These are phyloP conservation scores for Phytophthora crassamura DNA, from an alignment of 352 stramenopile species.

Conservation along the genomic window DNA sequence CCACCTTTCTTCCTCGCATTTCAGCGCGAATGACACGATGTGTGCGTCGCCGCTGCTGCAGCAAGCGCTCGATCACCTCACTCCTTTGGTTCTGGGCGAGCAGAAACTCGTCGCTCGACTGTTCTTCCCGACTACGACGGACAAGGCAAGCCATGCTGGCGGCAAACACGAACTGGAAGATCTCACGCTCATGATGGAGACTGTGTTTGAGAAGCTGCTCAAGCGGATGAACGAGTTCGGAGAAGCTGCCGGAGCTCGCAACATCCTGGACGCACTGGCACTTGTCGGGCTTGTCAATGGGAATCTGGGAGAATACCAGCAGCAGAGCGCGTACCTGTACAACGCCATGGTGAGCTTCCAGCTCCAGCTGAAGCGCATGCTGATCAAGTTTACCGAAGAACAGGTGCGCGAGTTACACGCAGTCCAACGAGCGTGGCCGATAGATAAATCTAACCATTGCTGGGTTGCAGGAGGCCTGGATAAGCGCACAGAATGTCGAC, in stretches of 20 bases:
- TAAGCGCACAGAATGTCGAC: constrained; percentile 67
- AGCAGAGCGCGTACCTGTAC: constrained; percentile 71
- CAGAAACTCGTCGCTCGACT: constrained; percentile 49
- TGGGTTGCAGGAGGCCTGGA: constrained; percentile 61
- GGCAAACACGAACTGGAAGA: constrained; percentile 51
- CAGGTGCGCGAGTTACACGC: too few species aligned
- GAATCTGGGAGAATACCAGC: constrained; percentile 48
- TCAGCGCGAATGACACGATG: constrained; percentile 57
- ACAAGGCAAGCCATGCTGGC: constrained; percentile 8
- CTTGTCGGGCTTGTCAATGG: constrained; percentile 63
- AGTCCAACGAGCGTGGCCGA: neutral
- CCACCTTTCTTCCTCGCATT: constrained; percentile 59
- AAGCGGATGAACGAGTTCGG: constrained; percentile 78
- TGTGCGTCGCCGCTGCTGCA: constrained; percentile 67
- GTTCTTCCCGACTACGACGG: constrained; percentile 46
- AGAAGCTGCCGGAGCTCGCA: constrained; percentile 58
- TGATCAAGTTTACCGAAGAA: constrained; percentile 85
- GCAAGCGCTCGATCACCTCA: constrained; percentile 73
- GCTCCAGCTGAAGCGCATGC: constrained; percentile 77
- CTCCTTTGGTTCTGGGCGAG: constrained; percentile 61
- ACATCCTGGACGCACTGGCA: constrained; percentile 71
- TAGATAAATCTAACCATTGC: too few species aligned
- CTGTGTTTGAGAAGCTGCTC: constrained; percentile 75
- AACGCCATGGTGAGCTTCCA: constrained; percentile 79
- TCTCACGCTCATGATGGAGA: constrained; percentile 65